Percentiles rank a stretch among this genome's conserved stretches.
Conservation (phyloP, 768 basidiomycete species). For the Gloeopeniophorella convolvens region DNA sequence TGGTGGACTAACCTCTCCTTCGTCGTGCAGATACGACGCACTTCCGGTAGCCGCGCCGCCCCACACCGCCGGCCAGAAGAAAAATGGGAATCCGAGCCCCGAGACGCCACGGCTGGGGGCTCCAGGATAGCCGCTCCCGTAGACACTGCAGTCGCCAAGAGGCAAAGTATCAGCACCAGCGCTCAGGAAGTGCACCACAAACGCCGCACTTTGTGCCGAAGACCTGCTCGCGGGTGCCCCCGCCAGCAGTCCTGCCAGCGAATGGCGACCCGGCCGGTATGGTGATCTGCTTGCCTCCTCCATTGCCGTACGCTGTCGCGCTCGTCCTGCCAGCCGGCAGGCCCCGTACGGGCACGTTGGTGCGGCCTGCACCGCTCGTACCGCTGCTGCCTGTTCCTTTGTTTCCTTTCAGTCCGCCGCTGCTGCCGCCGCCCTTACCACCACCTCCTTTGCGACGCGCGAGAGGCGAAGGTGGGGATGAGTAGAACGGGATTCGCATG, state of each 20-base stretch:
- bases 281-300: conserved; percentile 12
- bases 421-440: conserved; percentile 11
- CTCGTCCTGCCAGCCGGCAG: conserved; percentile 10
- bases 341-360: no score
- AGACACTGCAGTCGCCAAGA: conserved; percentile 20
- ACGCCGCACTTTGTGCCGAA: conserved; percentile 23
- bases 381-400: not conserved
- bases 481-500: no score
- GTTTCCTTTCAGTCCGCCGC: not conserved
- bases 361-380: no score
- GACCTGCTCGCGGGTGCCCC: conserved; percentile 22
- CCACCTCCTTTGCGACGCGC: conserved; percentile 12
- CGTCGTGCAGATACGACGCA: conserved; percentile 14
- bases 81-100: conserved; percentile 23
- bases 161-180: no score
- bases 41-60: conserved; percentile 1
- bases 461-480: no score
- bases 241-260: conserved; percentile 23
- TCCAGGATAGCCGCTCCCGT: conserved; percentile 28
- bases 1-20: conserved; percentile 15
- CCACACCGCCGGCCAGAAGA: conserved; percentile 27
- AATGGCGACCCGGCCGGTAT: conserved; percentile 23
- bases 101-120: conserved; percentile 6
- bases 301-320: conserved; percentile 23
- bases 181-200: not conserved